A percentile compares a stretch with the other conserved stretches of the same genome.
Conservation (phyloP, 2,329 filamentous ascomycete genomes). For the Trichoderma aggressivum region DNA sequence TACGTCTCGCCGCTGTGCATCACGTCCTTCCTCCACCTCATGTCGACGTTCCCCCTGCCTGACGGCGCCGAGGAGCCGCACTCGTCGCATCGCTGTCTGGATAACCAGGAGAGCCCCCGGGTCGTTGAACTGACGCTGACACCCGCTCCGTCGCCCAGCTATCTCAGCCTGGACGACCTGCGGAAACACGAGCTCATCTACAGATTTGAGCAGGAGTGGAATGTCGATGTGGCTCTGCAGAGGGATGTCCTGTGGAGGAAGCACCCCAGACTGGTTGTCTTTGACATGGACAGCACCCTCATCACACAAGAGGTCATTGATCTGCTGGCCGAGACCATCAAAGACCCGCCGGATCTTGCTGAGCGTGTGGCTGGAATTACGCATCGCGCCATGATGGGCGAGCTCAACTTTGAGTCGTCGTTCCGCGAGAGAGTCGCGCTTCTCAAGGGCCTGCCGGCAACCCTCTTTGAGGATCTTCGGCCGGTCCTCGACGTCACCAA, state of each 20-base stretch:
- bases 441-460: conserved; percentile 73
- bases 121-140: conserved; percentile 66
- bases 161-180: conserved; percentile 65
- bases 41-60: conserved; percentile 58
- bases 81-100: conserved; percentile 63
- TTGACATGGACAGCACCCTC: conserved; percentile 98
- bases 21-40: conserved; percentile 63
- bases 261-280: conserved; percentile 83
- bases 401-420: conserved; percentile 85
- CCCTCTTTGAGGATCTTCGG: conserved; percentile 75
- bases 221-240: conserved; percentile 79
- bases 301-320: conserved; percentile 98
- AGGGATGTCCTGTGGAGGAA: conserved; percentile 68
- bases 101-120: conserved; percentile 55
- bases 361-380: conserved; percentile 85
- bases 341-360: conserved; percentile 66
- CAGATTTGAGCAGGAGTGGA: conserved; percentile 84
- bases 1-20: conserved; percentile 64
- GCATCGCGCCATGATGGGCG: conserved; percentile 89
- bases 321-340: conserved; percentile 78
- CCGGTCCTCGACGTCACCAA: conserved; percentile 74
- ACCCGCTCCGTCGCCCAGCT: conserved; percentile 58
- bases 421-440: conserved; percentile 77
- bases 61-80: conserved; percentile 50
- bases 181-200: conserved; percentile 79